phyloP scores from a whole-genome alignment of 2,329 filamentous ascomycete genomes.

The Neonectria neomacrospora region DNA sequence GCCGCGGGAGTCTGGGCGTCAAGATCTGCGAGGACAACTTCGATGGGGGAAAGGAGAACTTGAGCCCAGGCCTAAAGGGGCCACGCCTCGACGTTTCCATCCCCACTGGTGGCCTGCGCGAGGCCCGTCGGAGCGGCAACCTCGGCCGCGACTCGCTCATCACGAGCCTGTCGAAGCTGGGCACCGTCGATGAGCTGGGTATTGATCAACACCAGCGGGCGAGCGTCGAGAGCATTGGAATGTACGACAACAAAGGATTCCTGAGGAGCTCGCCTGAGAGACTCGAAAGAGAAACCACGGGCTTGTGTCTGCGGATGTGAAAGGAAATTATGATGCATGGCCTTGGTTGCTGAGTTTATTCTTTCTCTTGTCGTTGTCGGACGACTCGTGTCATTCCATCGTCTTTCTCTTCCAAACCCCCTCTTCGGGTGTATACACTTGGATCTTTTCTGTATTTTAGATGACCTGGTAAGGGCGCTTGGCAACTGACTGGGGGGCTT shows the following conservation, averaged over 20 bases:
- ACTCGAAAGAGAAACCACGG: conserved; percentile 48
- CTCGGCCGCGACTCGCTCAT: conserved; percentile 34
- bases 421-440: conserved; percentile 23
- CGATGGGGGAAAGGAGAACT: conserved; percentile 46
- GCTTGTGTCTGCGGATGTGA: conserved; percentile 45
- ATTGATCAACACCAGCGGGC: conserved; percentile 39
- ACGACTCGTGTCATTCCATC: conserved; percentile 10
- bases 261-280: conserved; percentile 56
- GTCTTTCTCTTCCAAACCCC: neutral
- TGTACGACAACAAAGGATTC: conserved; percentile 61
- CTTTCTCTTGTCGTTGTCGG: conserved; percentile 31
- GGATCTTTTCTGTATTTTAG: conserved; percentile 14
- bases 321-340: neutral
- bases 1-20: conserved; percentile 29
- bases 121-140: conserved; percentile 35
- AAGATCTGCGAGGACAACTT: conserved; percentile 38
- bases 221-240: conserved; percentile 54
- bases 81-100: conserved; percentile 30
- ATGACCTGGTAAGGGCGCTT: conserved; percentile 13
- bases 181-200: conserved; percentile 43
- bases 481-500: conserved; percentile 20
- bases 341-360: conserved; percentile 10
- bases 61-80: conserved; percentile 29
- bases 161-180: conserved; percentile 36
- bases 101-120: conserved; percentile 24